These are phyloP conservation scores for Phaeosphaeria sp. DNA, from an alignment of 2,329 filamentous ascomycete genomes.

Conservation along the genomic window DNA sequence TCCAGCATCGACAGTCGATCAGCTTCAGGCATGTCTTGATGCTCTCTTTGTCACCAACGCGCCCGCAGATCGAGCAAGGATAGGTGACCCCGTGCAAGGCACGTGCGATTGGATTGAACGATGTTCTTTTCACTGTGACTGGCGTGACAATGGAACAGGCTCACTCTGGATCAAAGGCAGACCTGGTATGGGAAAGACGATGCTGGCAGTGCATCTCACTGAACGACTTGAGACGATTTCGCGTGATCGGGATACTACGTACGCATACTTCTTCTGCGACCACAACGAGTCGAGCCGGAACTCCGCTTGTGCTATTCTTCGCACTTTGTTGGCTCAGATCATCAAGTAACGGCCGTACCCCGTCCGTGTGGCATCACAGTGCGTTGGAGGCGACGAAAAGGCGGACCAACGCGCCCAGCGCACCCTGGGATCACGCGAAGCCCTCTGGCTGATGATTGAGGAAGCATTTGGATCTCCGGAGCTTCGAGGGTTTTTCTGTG, in stretches of 20 bases:
- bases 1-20: background rate
- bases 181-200: conserved; percentile 39
- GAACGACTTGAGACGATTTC: conserved; percentile 16
- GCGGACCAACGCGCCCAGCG: background rate
- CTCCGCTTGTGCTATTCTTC: background rate
- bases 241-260: background rate
- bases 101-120: conserved; percentile 40
- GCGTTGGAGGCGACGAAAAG: background rate
- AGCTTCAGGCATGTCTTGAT: background rate
- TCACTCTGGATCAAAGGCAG: conserved; percentile 30
- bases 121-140: conserved; percentile 11
- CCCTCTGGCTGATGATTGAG: background rate
- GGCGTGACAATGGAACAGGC: conserved; percentile 6
- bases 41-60: conserved; percentile 16
- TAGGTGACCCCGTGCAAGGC: conserved; percentile 4
- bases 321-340: background rate
- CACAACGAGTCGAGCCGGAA: background rate
- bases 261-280: background rate
- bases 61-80: conserved; percentile 5
- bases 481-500: background rate
- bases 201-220: conserved; percentile 24
- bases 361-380: background rate
- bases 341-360: background rate
- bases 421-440: background rate
- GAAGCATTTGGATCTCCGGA: background rate